Evolutionary conservation across 176 grass and related monocot species (phyloP), one percentile per base, ranked within the genome.

Genomic region (Oryza australiensis): DNA sequence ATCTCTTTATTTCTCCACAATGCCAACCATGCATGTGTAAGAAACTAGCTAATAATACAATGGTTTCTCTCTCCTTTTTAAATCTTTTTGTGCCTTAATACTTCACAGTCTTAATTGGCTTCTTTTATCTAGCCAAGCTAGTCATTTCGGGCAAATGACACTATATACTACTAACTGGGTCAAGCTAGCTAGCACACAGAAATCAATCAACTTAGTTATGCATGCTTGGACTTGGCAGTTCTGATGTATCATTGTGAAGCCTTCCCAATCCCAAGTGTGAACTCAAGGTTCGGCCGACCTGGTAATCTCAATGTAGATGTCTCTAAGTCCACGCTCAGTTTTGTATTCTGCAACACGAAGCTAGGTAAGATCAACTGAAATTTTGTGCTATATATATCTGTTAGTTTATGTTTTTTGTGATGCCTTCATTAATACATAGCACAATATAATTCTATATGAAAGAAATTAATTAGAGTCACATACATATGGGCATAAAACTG

Each of bases 281-380:
- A 90, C 81, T 90, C 88, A 57, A 90, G 88, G 75, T 78, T 90
- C 10, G 79, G 88, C 55, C 85, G 70, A 22, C 62, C 70, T 22
- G 62, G 48, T 14, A 55, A 65, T 38, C 73, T 86, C 15, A 73
- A 74, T 73, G 66, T 69, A 78, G 85, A 87, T 29, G 62, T 82
- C 65, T 88, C 60, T 12, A 84, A 66, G 79, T 79, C 24, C 2
- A 46, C 83, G 79, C 86, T 88, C 3, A 74, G 43, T 72, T 64
- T 46, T 33, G 71, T 30, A 74, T 84, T 80, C 79, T 86, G 60
- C 68, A 43, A 23, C 38, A 71, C 26, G 13, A 71, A 71, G 9
- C 65, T 14, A 27, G 38, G 7, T 29, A 37, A 80, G 16, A 9
- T 53, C 18, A 80, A 74, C 13, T 38, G 8, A 12, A 34, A 49